Evolutionary conservation across 352 stramenopile genomes (phyloP).

Genomic region (Globisporangium polare): DNA sequence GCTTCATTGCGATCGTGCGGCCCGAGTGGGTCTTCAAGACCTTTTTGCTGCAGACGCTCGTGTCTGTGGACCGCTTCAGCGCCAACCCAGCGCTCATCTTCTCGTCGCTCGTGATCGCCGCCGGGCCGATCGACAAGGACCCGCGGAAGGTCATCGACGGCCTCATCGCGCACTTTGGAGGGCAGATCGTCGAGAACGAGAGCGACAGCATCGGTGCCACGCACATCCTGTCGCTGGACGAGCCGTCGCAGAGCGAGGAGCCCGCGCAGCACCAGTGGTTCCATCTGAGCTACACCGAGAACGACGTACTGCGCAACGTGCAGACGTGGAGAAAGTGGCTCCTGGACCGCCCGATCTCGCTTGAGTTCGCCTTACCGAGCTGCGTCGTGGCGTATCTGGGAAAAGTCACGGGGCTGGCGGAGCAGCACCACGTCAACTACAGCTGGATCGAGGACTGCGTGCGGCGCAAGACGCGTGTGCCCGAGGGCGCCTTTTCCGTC

Average conservation of each 20-base stretch:
- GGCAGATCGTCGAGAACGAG: slow-evolving; percentile 61
- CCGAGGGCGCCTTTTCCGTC: slow-evolving; percentile 46
- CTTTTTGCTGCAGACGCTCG: slow-evolving; percentile 56
- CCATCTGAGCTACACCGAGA: slow-evolving; percentile 41
- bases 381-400: slow-evolving; percentile 59
- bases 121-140: slow-evolving; percentile 72
- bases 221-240: slow-evolving; percentile 69
- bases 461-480: slow-evolving; percentile 39
- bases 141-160: slow-evolving; percentile 74
- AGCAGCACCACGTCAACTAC: slow-evolving; percentile 68
- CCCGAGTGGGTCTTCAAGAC: slow-evolving; percentile 79
- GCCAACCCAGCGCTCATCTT: slow-evolving; percentile 75
- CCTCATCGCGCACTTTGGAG: slow-evolving; percentile 79
- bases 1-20: slow-evolving; percentile 70
- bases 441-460: slow-evolving; percentile 84
- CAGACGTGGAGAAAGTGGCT: slow-evolving; percentile 47
- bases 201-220: slow-evolving; percentile 47
- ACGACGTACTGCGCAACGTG: slow-evolving; percentile 32
- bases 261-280: slow-evolving; percentile 38
- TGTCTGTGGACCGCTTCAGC: slow-evolving; percentile 74
- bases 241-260: slow-evolving; percentile 22
- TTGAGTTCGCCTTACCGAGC: slow-evolving; percentile 49
- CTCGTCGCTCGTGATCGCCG: slow-evolving; percentile 68
- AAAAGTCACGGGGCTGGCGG: slow-evolving; percentile 37
- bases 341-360: slow-evolving; percentile 20